A percentile compares a stretch with the other conserved stretches of the same genome.
Evolutionary conservation across 23 red algal genomes (phyloP).

Genomic region (Gracilaria domingensis): DNA sequence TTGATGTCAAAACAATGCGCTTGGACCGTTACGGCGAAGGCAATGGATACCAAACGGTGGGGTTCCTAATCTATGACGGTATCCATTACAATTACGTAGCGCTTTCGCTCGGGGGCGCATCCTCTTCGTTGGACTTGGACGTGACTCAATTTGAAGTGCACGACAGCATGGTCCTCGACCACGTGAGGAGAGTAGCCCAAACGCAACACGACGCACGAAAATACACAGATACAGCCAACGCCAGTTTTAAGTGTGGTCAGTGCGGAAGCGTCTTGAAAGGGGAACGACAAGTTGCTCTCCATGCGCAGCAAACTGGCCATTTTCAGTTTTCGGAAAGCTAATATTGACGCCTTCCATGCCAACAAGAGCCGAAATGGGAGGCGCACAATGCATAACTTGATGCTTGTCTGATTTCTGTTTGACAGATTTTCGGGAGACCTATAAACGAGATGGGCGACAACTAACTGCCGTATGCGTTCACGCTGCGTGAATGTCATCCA

Average conservation of each 20-base stretch:
- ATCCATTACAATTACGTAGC: conserved; percentile 99
- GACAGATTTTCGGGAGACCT: not conserved
- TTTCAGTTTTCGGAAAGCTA: conserved; percentile 82
- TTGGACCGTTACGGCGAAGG: conserved; percentile 90
- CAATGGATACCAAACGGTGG: conserved; percentile 59
- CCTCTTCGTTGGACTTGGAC: conserved; percentile 8
- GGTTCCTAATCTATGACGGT: conserved; percentile 92
- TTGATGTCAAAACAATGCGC: conserved; percentile 87
- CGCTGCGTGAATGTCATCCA: not conserved
- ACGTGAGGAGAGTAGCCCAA: conserved; percentile 65
- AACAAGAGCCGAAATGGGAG: not conserved
- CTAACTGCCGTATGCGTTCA: not conserved
- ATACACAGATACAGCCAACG: conserved; percentile 90
- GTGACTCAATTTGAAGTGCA: conserved; percentile 78
- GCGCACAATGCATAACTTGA: not conserved
- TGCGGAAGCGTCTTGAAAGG: conserved; percentile 81
- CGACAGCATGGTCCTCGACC: conserved; percentile 46
- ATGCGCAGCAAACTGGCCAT: conserved; percentile 81
- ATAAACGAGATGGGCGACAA: not conserved
- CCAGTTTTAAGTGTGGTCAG: conserved; percentile 76
- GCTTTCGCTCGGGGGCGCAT: conserved; percentile 28
- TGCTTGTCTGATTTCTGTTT: not conserved
- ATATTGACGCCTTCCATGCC: not conserved
- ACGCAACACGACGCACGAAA: conserved; percentile 43
- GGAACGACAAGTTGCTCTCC: conserved; percentile 67